Evolutionary conservation across 768 basidiomycete species (phyloP), one percentile per base, ranked within the genome.

Genomic region (Boletellus emodensis): DNA sequence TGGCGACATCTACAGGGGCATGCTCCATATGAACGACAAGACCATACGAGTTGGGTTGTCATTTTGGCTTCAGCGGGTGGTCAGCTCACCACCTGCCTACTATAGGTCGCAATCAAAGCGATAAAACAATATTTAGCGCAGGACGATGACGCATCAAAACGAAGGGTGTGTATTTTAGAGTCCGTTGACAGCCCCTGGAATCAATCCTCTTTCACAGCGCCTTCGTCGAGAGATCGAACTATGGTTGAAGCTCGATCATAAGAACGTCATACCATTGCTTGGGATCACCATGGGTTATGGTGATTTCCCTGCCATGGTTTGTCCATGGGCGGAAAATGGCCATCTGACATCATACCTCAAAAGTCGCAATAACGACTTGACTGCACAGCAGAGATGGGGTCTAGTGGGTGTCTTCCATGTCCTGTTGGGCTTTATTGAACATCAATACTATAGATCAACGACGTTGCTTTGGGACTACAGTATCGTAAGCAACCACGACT

Each of bases 251-350:
- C 61, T 71, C 11, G 40, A 56, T 1, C 69, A 72, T 48, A 42
- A 17, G 17, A 71, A 71, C 26, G 41, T 71, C 6, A 30, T 72
- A 17, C 65, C 65, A 15, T 53, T 71, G 0, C 62, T 59, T 6
- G 68, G 70, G 15, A 59, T 55, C 10, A 53, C 61, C 18, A 47
- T 18, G 1, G 62, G 48, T 30, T 71, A 62, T 47, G 71, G 71
- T 2, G 61, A 58, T 3, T 62, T 64, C 44, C 40, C 52, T 3
- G 67, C 71, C 1, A 69, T 69, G 65, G 54, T 71, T 14, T 71
- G 53, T 22, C 70, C 70, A 4, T 70, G 68, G 68, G 40, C 60
- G 17, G 63, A 68, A 11, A 60, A 68, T 28, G 68, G 67, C 0
- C 38, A 53, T n/a, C 57, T 70, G 5, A 53, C 53, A 2, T 34